Base-by-base conservation (phyloP, 768 basidiomycete genomes). In the Plicaturopsis crispa region DNA sequence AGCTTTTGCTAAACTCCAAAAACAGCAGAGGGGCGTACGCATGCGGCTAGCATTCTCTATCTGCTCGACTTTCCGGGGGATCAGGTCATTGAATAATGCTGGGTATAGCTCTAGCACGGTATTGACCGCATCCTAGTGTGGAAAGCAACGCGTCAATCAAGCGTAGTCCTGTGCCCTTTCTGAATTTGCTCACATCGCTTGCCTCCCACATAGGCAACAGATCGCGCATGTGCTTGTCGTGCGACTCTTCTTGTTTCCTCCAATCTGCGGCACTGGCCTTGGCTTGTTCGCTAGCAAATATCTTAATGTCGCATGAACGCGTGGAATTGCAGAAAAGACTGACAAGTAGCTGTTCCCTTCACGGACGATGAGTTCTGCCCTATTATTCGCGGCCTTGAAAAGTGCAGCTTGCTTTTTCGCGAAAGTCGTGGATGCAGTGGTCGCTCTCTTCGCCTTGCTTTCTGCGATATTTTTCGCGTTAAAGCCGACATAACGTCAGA, bases 11-110 rank as follows among this genome's bases (percentile, higher is more conserved):
- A 32, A 17, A 32, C 4, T 4, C 10, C 41, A 2, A 36, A 33
- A 18, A 21, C 39, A 10, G 31, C 16, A 51, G 33, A 32, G 39
- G 17, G 6, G 54, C 60, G 44, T 40, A 69, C 66, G 43, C 42
- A 51, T 53, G 33, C 54, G 49, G 37, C 62, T 57, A 16, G 60
- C 50, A 6, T 53, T 50, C 41, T 58, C 56, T 30, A 57, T 52
- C 26, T 49, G 51, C 19, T 51, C 54, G 24, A 46, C 53, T 6
- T 61, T 59, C 17, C 50, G 47, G 26, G 52, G 53, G 17, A 52
- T 52, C 17, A 69, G 50, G 23, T 63, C 58, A 24, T 63, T 49
- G 22, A 63, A 42, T 12, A 62, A 36, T 12, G 39, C 24, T 36
- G 39, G 39, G 46, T 41, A 52, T 45, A 55, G 4, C 32, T 43